Evolutionary conservation across 1,284 basidiomycete species (phyloP), one percentile per base, ranked within the genome.

Genomic region (Coniferiporia sulphurascens): DNA sequence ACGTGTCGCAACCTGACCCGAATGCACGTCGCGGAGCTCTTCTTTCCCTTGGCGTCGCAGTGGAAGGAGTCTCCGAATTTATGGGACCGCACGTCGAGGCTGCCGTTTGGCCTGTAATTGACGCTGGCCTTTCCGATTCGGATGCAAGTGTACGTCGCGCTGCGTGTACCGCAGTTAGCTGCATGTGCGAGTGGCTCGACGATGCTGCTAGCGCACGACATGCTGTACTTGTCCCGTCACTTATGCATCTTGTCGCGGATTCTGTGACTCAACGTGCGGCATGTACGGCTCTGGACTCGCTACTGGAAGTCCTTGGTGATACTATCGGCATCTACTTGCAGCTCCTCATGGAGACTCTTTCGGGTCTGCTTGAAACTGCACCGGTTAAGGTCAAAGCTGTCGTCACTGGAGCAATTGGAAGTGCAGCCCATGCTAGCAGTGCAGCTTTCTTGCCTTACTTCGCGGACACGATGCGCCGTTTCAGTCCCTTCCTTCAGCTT

Each of bases 21-120:
- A 74, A 82, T 66, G 76, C 79, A 68, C 90, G 97, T 63, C 95
- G 97, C 65, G 93, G 93, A 52, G 97, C 95, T 6, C 89, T 99
- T 78, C 93, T 98, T 71, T 91, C 96, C 4, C 89, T 99, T 60
- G 97, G 96, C 67, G 93, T 99, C 52, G 86, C 89, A 52, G 95
- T 99, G 60, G 97, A 99, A 73, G 97, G 97, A 22, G 98, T 96
- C 79, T 95, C 92, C 74, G 95, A 99, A 77, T 99, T 82, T 77
- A 98, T 99, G 82, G 93, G 93, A 36, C 95, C 96, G 5, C 84
- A 95, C 68, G 52, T 58, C 36, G 52, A 60, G 22, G 45, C 43
- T 17, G 83, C 93, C 67, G 87, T 99, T 50, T 99, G 97, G 97
- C 95, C 95, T 1, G 82, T 97, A 63, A 88, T 99, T 66, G 93